phyloP scores from a whole-genome alignment of 345 rosid genomes.

The Litchi chinensis region DNA sequence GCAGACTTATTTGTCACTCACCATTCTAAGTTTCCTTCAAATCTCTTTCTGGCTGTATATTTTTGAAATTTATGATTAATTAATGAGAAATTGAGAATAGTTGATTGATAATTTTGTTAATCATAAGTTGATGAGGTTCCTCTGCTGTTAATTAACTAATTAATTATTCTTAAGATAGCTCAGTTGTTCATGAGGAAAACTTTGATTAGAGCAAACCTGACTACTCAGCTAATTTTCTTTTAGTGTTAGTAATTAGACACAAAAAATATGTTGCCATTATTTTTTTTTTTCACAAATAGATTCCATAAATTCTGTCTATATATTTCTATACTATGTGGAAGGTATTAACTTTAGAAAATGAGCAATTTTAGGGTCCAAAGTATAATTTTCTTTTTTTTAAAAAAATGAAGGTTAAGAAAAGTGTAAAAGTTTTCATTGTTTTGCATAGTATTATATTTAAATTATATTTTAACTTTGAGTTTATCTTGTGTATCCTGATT shows the following conservation, averaged over 20 bases:
- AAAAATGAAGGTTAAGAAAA: no score
- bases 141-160: neutral
- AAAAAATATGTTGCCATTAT: neutral
- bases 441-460: no score
- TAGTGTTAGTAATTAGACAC: neutral
- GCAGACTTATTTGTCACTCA: constrained; percentile 33
- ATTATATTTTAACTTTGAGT: no score
- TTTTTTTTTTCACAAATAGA: no score
- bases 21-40: constrained; percentile 40
- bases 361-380: no score
- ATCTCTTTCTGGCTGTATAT: constrained; percentile 30
- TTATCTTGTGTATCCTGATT: no score
- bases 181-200: neutral
- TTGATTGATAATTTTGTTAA: neutral
- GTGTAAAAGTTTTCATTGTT: no score
- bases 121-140: neutral
- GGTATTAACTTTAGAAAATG: no score
- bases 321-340: no score
- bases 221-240: neutral
- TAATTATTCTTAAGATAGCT: neutral
- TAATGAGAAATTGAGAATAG: neutral
- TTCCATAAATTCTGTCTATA: no score
- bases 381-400: no score
- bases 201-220: neutral
- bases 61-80: neutral